Conservation (phyloP, 2,329 filamentous ascomycete species). For the Raffaelea arxii region DNA sequence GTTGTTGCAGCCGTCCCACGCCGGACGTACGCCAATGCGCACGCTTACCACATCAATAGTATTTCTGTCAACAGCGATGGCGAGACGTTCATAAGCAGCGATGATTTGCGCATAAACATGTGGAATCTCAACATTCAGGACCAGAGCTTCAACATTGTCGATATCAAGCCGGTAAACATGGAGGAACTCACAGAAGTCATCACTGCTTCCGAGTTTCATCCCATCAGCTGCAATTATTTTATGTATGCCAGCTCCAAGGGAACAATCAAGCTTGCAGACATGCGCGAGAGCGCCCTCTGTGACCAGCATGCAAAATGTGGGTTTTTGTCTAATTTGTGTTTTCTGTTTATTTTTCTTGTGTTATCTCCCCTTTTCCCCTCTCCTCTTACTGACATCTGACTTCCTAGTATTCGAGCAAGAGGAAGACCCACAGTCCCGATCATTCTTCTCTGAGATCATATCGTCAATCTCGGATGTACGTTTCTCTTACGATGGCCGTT, state of each 20-base stretch:
- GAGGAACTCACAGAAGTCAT: constrained; percentile 98
- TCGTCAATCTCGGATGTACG: constrained; percentile 98
- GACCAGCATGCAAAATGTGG: constrained; percentile 92
- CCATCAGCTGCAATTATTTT: constrained; percentile 97
- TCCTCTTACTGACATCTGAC: background rate
- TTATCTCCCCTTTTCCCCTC: background rate
- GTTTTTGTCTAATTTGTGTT: constrained; percentile 29
- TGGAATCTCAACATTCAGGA: constrained; percentile 99
- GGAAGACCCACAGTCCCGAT: constrained; percentile 91
- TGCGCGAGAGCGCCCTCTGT: constrained; percentile 93
- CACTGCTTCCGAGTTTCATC: constrained; percentile 95
- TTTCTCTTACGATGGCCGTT: constrained; percentile 91
- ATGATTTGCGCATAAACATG: constrained; percentile 93
- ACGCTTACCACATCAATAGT: constrained; percentile 99
- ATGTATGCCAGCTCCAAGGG: constrained; percentile 99
- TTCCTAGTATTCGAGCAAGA: constrained; percentile 90
- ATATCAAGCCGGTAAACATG: constrained; percentile 99
- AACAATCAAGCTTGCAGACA: constrained; percentile 96
- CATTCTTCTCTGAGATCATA: constrained; percentile 99
- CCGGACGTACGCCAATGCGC: constrained; percentile 94
- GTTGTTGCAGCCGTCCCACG: constrained; percentile 94
- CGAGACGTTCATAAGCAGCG: constrained; percentile 98
- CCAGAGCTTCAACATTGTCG: constrained; percentile 99
- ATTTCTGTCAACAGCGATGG: constrained; percentile 99
- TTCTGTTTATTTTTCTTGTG: background rate